Evolutionary conservation across 2,329 filamentous ascomycete genomes (phyloP), one percentile per base, ranked within the genome.

Genomic region (Blastomyces emzantsi): DNA sequence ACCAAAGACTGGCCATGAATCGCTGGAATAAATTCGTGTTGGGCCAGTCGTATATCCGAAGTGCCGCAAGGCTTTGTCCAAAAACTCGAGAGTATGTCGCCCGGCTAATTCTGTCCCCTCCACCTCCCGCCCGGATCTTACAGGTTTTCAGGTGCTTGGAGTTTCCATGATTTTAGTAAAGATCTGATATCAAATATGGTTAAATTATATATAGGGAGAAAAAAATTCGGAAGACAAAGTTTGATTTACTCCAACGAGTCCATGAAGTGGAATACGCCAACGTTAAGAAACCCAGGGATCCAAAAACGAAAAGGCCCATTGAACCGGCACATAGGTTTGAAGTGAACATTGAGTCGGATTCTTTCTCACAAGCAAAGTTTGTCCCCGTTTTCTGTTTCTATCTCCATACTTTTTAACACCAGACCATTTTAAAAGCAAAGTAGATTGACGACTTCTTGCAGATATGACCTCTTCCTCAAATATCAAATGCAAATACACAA

Each of bases 301-400:
- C 77, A 17, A 74, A 73, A 60, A 79, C 77, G 13, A 76, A 78
- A 65, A 68, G 70, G n/a, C 70, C 73, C 0, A 72, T 81, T 41
- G 79, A 80, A 67, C 79, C 79, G 43, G 79, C 79, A 5, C 79
- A 81, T 70, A 76, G 73, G 47, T 80, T 81, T 61, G 78, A 81
- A 67, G 75, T 81, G 55, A 77, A 73, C 52, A 69, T 80, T n/a
- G 79, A 81, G 66, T 72, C 75, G 2, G 79, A 81, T 67, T 76
- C 73, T 6, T 74, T 77, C 49, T 80, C 79, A 1, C 73, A 79
- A 64, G 74, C 77, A 59, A 81, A 81, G 75, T 79, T 67, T 28
- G 73, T 70, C 49, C 15, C 28, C 43, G 17, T 28, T 56, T 63
- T 36, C 19, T 22, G 30, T 19, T 28, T 19, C 33, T 45, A 15